Conservation (phyloP, 352 stramenopile species). For the Globisporangium uncinulatum region DNA sequence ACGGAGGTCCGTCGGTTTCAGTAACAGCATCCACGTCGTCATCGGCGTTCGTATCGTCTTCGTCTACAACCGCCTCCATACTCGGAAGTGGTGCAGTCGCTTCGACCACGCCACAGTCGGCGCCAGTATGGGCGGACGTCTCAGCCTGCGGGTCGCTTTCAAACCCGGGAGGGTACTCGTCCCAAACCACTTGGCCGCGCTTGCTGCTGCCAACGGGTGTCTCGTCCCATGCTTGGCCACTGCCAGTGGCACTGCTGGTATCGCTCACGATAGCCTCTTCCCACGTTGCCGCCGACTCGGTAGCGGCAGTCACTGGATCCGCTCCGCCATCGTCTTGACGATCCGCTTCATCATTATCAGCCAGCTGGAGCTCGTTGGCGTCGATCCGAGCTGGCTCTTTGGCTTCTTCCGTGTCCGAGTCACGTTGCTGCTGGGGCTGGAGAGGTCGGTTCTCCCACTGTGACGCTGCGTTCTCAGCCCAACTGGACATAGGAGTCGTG, state of each 20-base stretch:
- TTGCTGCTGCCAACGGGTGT: conserved; percentile 1
- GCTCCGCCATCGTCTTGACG: too few species aligned
- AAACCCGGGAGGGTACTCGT: not conserved
- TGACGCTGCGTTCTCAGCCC: not conserved
- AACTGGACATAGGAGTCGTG: not conserved
- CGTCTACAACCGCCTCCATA: too few species aligned
- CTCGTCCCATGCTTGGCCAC: conserved; percentile 3
- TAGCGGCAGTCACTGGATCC: too few species aligned
- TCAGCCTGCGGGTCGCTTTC: not conserved
- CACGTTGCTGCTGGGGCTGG: not conserved
- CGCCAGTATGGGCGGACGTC: too few species aligned
- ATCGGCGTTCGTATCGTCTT: too few species aligned
- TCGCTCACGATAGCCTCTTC: not conserved
- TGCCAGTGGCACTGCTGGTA: not conserved
- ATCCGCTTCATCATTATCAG: not conserved
- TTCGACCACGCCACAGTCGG: not conserved
- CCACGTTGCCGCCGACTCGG: too few species aligned
- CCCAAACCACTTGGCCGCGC: not conserved
- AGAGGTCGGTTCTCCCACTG: conserved; percentile 18
- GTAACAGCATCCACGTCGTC: too few species aligned
- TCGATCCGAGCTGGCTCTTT: not conserved
- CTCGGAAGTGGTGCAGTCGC: too few species aligned
- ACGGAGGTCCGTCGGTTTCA: too few species aligned
- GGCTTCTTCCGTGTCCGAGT: too few species aligned
- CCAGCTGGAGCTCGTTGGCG: not conserved